Evolutionary conservation across 345 rosid species (phyloP), one percentile per base, ranked within the genome.

Genomic region (Mallotus nudiflorus): DNA sequence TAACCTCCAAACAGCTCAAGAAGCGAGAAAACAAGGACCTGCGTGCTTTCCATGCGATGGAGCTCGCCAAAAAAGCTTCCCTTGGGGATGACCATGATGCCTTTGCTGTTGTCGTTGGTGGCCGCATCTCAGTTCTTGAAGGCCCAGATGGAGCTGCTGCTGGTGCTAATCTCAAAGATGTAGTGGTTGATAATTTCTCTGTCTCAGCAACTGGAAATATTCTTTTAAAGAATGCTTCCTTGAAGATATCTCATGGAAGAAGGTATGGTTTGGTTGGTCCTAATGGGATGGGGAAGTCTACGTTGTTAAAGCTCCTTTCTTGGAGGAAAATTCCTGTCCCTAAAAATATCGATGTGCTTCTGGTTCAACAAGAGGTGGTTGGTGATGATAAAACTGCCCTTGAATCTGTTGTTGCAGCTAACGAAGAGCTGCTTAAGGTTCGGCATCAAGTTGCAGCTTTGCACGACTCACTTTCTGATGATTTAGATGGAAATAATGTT

Each of bases 261-360:
- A 88, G 96, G 71, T 94, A 94, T 83, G 98, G 98, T 44, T 82
- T 94, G 77, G 89, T 94, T 31, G 97, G 98, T 58, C 97, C 96
- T 0, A 94, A 91, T 72, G 98, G 98, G 16, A 91, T 79, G 91
- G 98, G 98, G 20, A 94, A 94, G 80, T 94, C 98, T 72, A 91
- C 98, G 1, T 65, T 94, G 70, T 77, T 91, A 73, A 94, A 91
- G 88, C 91, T 91, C 60, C 90, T 94, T 71, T 93, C 96, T 45
- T 94, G 98, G 96, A 86, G 98, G 84, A 91, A 89, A 86, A 86
- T 91, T 73, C 98, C 98, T 0, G 96, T 93, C 31, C 97, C 98
- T 0, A 91, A 85, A 75, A 91, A 93, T 71, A 93, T 93, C 54
- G 98, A 93, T 81, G 97, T 93, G 71, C 92, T 91, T 63, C 79